phyloP scores from a whole-genome alignment of 2,329 filamentous ascomycete genomes.

The Lomentospora prolificans region DNA sequence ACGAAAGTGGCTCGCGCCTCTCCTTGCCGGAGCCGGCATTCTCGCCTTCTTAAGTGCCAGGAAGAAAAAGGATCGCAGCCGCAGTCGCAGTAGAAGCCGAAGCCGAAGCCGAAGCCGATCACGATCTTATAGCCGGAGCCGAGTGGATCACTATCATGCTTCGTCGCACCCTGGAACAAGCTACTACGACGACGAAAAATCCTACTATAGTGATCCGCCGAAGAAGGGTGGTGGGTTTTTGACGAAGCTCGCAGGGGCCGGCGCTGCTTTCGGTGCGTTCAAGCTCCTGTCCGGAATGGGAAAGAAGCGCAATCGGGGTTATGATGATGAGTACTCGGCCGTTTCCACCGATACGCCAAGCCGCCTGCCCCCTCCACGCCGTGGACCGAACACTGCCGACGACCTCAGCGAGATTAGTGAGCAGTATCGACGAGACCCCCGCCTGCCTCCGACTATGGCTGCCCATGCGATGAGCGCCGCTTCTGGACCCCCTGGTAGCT shows the following conservation, averaged over 20 bases:
- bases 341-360: conserved; percentile 53
- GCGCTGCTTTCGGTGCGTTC: conserved; percentile 52
- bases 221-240: conserved; percentile 45
- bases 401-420: conserved; percentile 42
- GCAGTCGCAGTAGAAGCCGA: conserved; percentile 20
- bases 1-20: conserved; percentile 39
- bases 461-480: conserved; percentile 33
- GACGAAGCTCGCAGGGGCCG: conserved; percentile 49
- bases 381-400: conserved; percentile 29
- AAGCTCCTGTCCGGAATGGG: conserved; percentile 50
- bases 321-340: conserved; percentile 53
- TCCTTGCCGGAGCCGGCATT: conserved; percentile 41
- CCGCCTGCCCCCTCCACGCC: conserved; percentile 28
- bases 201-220: conserved; percentile 33
- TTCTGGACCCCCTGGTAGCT: conserved; percentile 24
- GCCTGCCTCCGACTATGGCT: conserved; percentile 15
- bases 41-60: conserved; percentile 29
- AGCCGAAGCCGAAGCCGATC: conserved; percentile 13
- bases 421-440: conserved; percentile 17
- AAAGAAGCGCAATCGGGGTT: conserved; percentile 37
- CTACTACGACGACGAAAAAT: conserved; percentile 56
- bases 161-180: conserved; percentile 22
- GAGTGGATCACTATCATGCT: conserved; percentile 25
- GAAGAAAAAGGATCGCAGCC: conserved; percentile 30
- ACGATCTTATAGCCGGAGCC: conserved; percentile 24